Conservation (phyloP, 352 stramenopile species). For the Saprolegnia diclina region DNA sequence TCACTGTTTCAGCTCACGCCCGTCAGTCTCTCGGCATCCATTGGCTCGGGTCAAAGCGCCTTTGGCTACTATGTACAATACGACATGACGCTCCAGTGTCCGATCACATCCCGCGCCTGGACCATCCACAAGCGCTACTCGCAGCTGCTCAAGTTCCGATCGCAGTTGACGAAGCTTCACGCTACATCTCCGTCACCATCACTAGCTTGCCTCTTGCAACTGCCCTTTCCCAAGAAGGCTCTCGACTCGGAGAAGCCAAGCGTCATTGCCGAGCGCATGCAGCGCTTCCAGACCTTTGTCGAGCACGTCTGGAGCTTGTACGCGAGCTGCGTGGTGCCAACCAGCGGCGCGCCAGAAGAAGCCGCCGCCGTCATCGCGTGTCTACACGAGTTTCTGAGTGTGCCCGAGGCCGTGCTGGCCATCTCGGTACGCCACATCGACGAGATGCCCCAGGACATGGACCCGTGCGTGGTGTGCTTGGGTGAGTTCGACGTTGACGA, state of each 20-base stretch:
- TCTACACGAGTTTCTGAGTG: not conserved
- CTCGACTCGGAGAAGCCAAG: slow-evolving; percentile 3
- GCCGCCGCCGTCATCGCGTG: not conserved
- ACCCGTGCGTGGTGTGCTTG: not conserved
- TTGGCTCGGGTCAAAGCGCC: not conserved
- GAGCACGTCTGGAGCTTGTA: slow-evolving; percentile 18
- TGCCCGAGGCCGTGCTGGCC: not conserved
- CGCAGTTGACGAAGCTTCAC: not conserved
- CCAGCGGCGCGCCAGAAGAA: too few species aligned
- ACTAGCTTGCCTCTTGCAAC: not conserved
- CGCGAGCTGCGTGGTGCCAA: not conserved
- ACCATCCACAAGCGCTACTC: slow-evolving; percentile 19
- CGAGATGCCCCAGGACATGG: not conserved
- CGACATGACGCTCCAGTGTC: not conserved
- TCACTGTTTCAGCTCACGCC: not conserved
- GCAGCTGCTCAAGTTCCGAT: slow-evolving; percentile 4
- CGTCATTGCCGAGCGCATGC: slow-evolving; percentile 6
- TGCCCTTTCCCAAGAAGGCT: slow-evolving; percentile 23
- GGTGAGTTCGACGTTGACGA: not conserved
- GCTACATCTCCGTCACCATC: not conserved
- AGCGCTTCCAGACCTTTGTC: not conserved
- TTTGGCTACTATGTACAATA: slow-evolving; percentile 9
- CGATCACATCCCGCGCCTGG: not conserved
- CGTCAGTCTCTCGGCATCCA: too few species aligned
- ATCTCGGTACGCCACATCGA: not conserved